phyloP scores from a whole-genome alignment of 2,329 filamentous ascomycete species.

The Pseudocercospora cruenta region DNA sequence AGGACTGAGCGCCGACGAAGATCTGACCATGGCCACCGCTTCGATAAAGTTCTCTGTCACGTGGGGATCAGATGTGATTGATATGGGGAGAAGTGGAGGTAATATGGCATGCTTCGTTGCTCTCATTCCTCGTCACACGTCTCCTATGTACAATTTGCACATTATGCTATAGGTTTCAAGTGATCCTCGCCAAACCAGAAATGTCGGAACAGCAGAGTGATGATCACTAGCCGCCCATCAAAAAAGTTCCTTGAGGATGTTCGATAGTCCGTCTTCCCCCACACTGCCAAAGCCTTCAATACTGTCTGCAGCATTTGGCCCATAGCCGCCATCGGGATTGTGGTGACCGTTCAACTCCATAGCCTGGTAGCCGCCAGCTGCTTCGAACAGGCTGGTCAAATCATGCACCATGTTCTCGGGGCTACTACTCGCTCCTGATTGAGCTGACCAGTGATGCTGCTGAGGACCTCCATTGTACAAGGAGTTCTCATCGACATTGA shows the following conservation, averaged over 20 bases:
- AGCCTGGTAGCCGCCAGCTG: conserved; percentile 57
- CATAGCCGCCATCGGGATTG: conserved; percentile 10
- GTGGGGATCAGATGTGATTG: neutral
- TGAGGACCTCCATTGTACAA: conserved; percentile 45
- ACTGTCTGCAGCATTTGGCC: conserved; percentile 27
- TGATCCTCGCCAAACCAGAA: too few species aligned
- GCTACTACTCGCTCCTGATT: conserved; percentile 51
- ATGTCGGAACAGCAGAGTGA: neutral
- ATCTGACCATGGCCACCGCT: neutral
- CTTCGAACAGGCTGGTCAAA: conserved; percentile 65
- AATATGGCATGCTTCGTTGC: neutral
- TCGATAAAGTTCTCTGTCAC: conserved; percentile 2
- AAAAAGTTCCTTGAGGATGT: conserved; percentile 63
- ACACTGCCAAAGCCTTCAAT: conserved; percentile 43
- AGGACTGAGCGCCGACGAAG: neutral
- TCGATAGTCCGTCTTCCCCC: conserved; percentile 62
- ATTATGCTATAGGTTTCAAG: neutral
- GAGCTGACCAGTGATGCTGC: conserved; percentile 26
- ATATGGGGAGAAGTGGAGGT: neutral
- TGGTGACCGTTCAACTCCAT: conserved; percentile 16
- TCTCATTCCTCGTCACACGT: neutral
- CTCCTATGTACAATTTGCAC: neutral
- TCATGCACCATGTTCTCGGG: conserved; percentile 67
- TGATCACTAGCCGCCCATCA: conserved; percentile 33
- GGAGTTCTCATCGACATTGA: conserved; percentile 61